phyloP scores from a whole-genome alignment of 2,329 filamentous ascomycete genomes.

The Aspergillus spinulosporus region DNA sequence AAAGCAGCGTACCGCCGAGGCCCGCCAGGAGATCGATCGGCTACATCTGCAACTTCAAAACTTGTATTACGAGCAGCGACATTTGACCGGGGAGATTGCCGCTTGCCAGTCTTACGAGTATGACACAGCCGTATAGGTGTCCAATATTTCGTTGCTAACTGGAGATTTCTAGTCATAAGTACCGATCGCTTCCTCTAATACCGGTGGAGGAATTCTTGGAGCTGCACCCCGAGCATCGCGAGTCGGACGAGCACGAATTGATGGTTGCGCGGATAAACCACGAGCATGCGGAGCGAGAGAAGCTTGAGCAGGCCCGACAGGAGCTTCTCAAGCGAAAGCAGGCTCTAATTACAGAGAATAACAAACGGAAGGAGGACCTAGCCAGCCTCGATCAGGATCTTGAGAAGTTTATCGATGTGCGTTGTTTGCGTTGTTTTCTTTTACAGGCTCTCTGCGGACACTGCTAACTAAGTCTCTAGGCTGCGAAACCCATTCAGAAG shows the following conservation, averaged over 20 bases:
- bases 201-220: constrained; percentile 77
- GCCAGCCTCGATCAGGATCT: constrained; percentile 88
- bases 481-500: constrained; percentile 83
- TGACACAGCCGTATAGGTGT: constrained; percentile 40
- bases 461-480: constrained; percentile 51
- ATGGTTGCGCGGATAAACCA: constrained; percentile 91
- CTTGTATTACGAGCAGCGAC: constrained; percentile 91
- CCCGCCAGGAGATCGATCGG: constrained; percentile 84
- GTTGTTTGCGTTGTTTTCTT: constrained; percentile 29
- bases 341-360: constrained; percentile 72
- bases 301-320: constrained; percentile 79
- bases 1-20: constrained; percentile 81
- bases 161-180: constrained; percentile 64
- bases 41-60: constrained; percentile 93
- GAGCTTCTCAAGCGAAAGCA: constrained; percentile 73
- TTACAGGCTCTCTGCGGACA: background rate
- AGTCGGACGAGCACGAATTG: constrained; percentile 72
- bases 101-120: constrained; percentile 92
- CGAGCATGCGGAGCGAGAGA: constrained; percentile 80
- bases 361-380: constrained; percentile 89
- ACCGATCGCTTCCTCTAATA: constrained; percentile 82
- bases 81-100: constrained; percentile 83
- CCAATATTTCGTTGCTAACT: background rate
- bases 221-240: constrained; percentile 71
- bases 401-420: constrained; percentile 87